phyloP scores from a whole-genome alignment of 2,329 filamentous ascomycete genomes.

The Sporothrix brunneoviolacea region DNA sequence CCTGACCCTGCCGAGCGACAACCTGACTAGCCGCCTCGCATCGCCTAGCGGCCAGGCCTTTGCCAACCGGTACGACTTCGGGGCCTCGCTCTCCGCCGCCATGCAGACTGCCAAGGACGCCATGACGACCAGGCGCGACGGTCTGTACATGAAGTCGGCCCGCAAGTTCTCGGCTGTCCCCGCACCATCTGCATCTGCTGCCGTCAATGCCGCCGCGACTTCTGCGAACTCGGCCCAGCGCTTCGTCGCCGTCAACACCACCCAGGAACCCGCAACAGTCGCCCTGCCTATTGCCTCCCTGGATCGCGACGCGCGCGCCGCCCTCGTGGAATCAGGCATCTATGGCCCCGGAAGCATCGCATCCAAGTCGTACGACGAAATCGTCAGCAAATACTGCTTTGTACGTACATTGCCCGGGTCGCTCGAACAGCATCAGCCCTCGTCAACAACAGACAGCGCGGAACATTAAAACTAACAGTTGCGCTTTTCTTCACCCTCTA shows the following conservation, averaged over 20 bases:
- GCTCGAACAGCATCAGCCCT: slow-evolving; percentile 12
- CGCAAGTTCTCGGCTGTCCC: slow-evolving; percentile 28
- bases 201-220: slow-evolving; percentile 2
- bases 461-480: slow-evolving; percentile 15
- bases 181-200: slow-evolving; percentile 9
- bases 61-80: slow-evolving; percentile 91
- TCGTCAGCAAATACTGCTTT: slow-evolving; percentile 99
- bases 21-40: slow-evolving; percentile 43
- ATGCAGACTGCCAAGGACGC: slow-evolving; percentile 66
- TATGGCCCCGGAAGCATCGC: slow-evolving; percentile 52
- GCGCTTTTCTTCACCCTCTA: slow-evolving; percentile 25
- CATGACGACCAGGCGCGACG: slow-evolving; percentile 39
- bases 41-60: slow-evolving; percentile 66
- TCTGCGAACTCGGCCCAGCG: slow-evolving; percentile 3
- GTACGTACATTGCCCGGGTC: slow-evolving; percentile 62
- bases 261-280: slow-evolving; percentile 13
- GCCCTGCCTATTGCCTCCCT: neutral
- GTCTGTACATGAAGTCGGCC: slow-evolving; percentile 50
- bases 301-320: slow-evolving; percentile 7
- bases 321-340: slow-evolving; percentile 18
- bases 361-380: slow-evolving; percentile 88
- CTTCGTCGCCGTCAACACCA: slow-evolving; percentile 15
- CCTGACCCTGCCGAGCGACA: slow-evolving; percentile 57
- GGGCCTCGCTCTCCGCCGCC: slow-evolving; percentile 79
- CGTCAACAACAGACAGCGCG: slow-evolving; percentile 32